Evolutionary conservation across 179 eudicot species (phyloP), one percentile per base, ranked within the genome.

Genomic region (Spergularia azorica): DNA sequence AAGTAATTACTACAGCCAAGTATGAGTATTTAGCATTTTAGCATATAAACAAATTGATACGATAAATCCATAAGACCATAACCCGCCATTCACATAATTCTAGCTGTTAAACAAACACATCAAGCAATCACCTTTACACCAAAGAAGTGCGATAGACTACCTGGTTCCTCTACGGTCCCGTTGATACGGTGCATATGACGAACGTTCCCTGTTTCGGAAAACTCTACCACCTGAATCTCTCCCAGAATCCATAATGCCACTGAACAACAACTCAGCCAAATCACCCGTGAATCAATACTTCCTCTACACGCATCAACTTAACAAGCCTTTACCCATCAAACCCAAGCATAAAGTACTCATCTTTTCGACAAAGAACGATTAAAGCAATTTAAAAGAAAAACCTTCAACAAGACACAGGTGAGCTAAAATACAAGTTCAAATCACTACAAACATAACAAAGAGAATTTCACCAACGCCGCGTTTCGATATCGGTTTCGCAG

Each of bases 161-260:
- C 87, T 79, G 63, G 74, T 60, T 72, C 81, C 57, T 54, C 72
- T 73, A 3, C 77, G 85, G 58, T 84, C 85, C 75, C 63, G 80
- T 65, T 79, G 83, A 72, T 84, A 84, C 4, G 85, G 87, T 51
- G 85, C 85, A 84, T 84, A 82, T 13, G 85, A 72, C 8, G 83
- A 12, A 62, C 85, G 72, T 14, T 82, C 87, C 75, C 79, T 82
- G 41, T 72, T 76, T 6, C 87, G 85, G 32, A 74, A 82, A 20
- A 82, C 83, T 72, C 87, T 84, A 82, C 87, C 87, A n/a, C 82
- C 80, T 8, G 81, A 46, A 52, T 80, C 85, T 76, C 72, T 82
- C 70, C 77, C 72, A 60, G 71, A 67, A 38, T 82, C 85, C 87
- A 84, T 84, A 62, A 67, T 48, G 70, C 54, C 46, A 21, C 55